Evolutionary conservation across 169 alveolate genomes (phyloP), one percentile per base, ranked within the genome.

Genomic region (Plasmodium gallinaceum): DNA sequence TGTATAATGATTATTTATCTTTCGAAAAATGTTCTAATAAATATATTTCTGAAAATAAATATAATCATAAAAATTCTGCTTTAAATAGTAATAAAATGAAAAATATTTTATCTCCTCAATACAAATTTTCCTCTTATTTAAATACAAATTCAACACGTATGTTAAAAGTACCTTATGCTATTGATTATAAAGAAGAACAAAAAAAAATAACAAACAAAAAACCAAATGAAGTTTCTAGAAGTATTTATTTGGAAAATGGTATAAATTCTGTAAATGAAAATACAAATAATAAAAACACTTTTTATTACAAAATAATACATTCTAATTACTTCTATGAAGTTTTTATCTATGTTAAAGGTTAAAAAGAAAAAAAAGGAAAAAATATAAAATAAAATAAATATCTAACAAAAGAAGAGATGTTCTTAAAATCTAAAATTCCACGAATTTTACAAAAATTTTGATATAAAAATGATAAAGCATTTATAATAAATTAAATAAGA

Each of bases 1-100:
- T 37, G 20, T 62, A 62, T 62, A 62, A 62, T 62, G 72, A 62
- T 62, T 62, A 62, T 62, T 37, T 62, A 14, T 16, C 24, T 16
- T 18, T 62, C 16, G 39, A 62, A 7, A 54, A 16, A 12, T 54
- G 64, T 54, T 16, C 14, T 16, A 54, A 54, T n/a, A 16, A 16
- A 54, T 22, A 54, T 16, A 54, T 16, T 16, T 32, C 1, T 32
- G 39, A 32, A 32, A 32, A 32, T 32, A 54, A 54, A 7, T 16
- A 54, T 16, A 54, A 10, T 10, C 32, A 54, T n/a, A 16, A 6
- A 54, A 4, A 10, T 7, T 16, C 16, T 54, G 9, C 22, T 7
- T 2, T 14, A 16, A 54, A 54, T 22, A 54, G 64, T 54, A 54
- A 14, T 54, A 8, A 54, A 8, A 54, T 54, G 64, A 16, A 16